A percentile compares a stretch with the other conserved stretches of the same genome.
phyloP scores from a whole-genome alignment of 345 rosid species.

The Bretschneidera sinensis region DNA sequence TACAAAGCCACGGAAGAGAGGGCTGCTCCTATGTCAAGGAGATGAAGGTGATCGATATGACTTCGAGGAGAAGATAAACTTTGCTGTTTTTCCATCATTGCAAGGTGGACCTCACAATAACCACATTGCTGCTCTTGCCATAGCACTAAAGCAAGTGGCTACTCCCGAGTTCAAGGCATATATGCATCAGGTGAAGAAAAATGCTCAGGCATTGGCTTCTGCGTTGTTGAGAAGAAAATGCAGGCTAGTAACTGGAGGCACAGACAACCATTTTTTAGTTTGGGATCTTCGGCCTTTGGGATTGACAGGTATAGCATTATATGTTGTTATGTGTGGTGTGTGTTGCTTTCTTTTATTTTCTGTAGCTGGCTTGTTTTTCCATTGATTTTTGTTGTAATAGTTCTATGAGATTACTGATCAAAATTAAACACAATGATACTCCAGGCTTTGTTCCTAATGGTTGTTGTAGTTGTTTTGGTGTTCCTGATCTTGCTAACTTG shows the following conservation, averaged over 20 bases:
- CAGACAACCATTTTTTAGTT: constrained; percentile 88
- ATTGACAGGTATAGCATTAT: constrained; percentile 86
- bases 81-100: constrained; percentile 78
- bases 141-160: too few relatives aligned
- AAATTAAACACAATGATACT: too few relatives aligned
- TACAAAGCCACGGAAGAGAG: constrained; percentile 56
- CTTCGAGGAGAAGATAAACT: constrained; percentile 85
- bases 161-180: constrained; percentile 70
- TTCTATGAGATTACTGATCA: too few relatives aligned
- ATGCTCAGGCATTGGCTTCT: constrained; percentile 74
- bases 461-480: too few relatives aligned
- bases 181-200: constrained; percentile 86
- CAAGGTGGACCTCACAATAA: constrained; percentile 97
- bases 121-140: too few relatives aligned
- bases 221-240: constrained; percentile 67
- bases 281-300: constrained; percentile 89
- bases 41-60: constrained; percentile 58
- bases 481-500: too few relatives aligned
- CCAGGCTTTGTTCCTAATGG: too few relatives aligned
- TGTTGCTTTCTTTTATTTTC: not conserved
- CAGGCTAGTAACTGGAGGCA: constrained; percentile 82
- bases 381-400: too few relatives aligned
- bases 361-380: too few relatives aligned
- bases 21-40: constrained; percentile 43
- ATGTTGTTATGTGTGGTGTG: too few relatives aligned